Conservation (phyloP, 1,139 yeast genomes). For the Kodamaea alishanica region DNA sequence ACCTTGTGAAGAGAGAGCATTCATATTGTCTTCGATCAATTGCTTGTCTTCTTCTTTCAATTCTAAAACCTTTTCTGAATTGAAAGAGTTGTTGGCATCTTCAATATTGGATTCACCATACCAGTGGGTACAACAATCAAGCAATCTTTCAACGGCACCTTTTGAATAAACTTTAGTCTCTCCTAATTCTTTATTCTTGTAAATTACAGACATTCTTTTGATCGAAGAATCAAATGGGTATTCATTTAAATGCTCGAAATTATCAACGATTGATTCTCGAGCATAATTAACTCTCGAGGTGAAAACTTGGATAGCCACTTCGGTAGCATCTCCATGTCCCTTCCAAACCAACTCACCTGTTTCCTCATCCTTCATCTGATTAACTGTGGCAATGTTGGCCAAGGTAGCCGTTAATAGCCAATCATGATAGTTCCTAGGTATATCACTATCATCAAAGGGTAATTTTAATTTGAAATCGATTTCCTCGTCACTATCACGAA, state of each 20-base stretch:
- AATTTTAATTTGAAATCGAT: constrained; percentile 21
- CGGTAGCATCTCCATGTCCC: constrained; percentile 39
- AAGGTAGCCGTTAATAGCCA: constrained; percentile 32
- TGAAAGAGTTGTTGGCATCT: constrained; percentile 12
- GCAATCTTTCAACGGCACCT: constrained; percentile 52
- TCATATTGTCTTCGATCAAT: constrained; percentile 30
- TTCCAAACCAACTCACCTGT: constrained; percentile 30
- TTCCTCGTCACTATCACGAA: constrained; percentile 31
- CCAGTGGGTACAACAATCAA: constrained; percentile 36
- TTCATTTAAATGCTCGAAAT: constrained; percentile 25
- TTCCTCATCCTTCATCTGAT: constrained; percentile 23
- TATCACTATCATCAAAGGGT: constrained; percentile 7
- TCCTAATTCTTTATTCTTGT: constrained; percentile 18
- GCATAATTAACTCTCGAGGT: constrained; percentile 23
- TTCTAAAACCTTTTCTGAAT: constrained; percentile 15
- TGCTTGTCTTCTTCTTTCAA: constrained; percentile 24
- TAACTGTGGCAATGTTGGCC: constrained; percentile 33
- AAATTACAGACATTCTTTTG: constrained; percentile 48
- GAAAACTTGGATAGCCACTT: constrained; percentile 36
- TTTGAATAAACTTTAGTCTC: constrained; percentile 35
- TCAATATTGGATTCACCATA: constrained; percentile 23
- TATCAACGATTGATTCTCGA: constrained; percentile 18
- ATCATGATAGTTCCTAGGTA: constrained; percentile 13
- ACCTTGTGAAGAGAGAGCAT: constrained; percentile 38
- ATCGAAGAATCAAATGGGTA: constrained; percentile 36